Base-by-base conservation (phyloP, 176 grass and related monocot genomes). In the Musa acuminata region DNA sequence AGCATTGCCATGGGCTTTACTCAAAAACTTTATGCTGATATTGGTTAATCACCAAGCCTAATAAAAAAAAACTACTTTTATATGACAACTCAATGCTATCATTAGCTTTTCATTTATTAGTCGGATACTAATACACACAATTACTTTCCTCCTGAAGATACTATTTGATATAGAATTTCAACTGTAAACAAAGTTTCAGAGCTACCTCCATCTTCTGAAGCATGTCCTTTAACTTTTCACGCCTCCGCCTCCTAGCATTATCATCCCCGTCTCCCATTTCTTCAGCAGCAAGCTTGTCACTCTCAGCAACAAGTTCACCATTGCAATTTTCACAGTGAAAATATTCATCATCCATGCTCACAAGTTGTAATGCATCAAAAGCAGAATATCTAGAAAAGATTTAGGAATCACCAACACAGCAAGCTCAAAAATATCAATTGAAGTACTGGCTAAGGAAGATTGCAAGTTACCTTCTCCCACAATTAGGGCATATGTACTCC, bases 261-360 rank as follows among this genome's bases (percentile, higher is more conserved):
- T 99, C 90, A 83, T 99, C 95, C 14, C 95, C 95, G 78, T 99
- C 95, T 66, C 95, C 95, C 85, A 91, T 89, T 93, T 98, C 90
- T 77, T 98, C 95, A 78, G 95, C 87, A 78, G 95, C 90, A 79
- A 99, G 95, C 62, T 99, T 99, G 73, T 99, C 95, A 81, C 95
- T 99, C 79, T 99, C 90, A 19, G 90, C 90, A 83, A 98, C 82
- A 75, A 99, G 86, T 82, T 99, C 90, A 22, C 86, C 84, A 2
- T 94, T 92, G 86, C 95, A 99, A 80, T 81, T 94, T 87, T 99
- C 95, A 82, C 95, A 99, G 65, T 94, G 95, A 78, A 99, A 99
- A 53, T 85, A 87, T 48, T 94, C 95, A 13, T 91, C 95, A 0
- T 64, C 85, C 77, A 80, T 87, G 77, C 90, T 99, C 78, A 99